Base-by-base conservation (phyloP, 2,329 filamentous ascomycete genomes). In the Fusarium buharicum region DNA sequence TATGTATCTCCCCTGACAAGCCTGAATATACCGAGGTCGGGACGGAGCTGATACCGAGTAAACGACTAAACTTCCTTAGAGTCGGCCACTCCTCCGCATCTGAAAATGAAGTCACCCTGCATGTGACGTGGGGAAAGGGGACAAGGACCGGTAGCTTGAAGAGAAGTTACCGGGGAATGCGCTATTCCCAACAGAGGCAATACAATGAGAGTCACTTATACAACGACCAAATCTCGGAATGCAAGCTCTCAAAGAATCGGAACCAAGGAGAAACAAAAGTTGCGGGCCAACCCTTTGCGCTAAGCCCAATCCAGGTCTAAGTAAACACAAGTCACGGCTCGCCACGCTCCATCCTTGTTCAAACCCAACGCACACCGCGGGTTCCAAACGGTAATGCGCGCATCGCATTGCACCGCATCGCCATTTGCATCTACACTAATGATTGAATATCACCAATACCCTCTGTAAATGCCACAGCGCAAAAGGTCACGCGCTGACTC, bases 401-500 rank as follows among this genome's bases (percentile, higher is more conserved):
- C 28, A 59, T 60, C 17, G 56, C 39, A 49, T 54, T 46, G 22
- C 22, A 24, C 8, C 22, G 22, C 22, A 24, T 36, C 38, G 45
- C 40, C 40, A 55, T 47, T 60, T 59, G 50, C 61, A 64, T 66
- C 62, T 62, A 28, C 67, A 66, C 66, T 61, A 65, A 54, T 60
- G 48, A 51, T 37, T 49, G 48, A 59, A 55, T 50, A 56, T 59
- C 34, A 47, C 40, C 30, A 59, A 30, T 36, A 56, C 51, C 55
- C 48, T 48, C 51, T 54, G 66, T 67, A 70, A 68, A 76, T 76
- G 73, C 66, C 68, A 63, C 66, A 66, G 68, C 68, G 63, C 59
- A 66, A 61, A 41, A 64, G 66, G 37, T 60, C 67, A 59, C 66
- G 61, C 53, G 38, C 48, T 50, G 53, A 67, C 47, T 43, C 67